A percentile compares a stretch with the other conserved stretches of the same genome.
phyloP scores from a whole-genome alignment of 2,329 filamentous ascomycete genomes.

The Alternaria sp. region DNA sequence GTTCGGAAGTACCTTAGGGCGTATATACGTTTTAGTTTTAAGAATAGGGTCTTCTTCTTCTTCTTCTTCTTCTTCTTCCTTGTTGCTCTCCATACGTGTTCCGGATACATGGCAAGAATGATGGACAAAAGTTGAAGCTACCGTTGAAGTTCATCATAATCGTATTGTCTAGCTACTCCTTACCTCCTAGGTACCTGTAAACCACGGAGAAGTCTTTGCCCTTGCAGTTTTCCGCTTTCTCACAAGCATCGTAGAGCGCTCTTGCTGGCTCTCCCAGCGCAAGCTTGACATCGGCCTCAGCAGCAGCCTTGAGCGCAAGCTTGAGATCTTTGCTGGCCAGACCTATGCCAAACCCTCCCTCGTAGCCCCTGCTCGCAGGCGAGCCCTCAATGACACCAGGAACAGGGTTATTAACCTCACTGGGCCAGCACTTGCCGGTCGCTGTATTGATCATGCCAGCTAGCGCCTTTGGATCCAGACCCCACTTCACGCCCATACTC shows the following conservation, averaged over 20 bases:
- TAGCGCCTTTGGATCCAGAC: slow-evolving; percentile 71
- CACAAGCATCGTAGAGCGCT: slow-evolving; percentile 57
- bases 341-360: slow-evolving; percentile 60
- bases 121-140: background rate
- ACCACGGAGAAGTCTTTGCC: slow-evolving; percentile 62
- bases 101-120: background rate
- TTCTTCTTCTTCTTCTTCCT: background rate
- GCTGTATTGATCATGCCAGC: slow-evolving; percentile 90
- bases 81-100: background rate
- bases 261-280: slow-evolving; percentile 57
- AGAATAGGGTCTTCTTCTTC: background rate
- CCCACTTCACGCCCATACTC: slow-evolving; percentile 71
- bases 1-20: slow-evolving; percentile 3
- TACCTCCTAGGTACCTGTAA: slow-evolving; percentile 59
- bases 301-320: slow-evolving; percentile 58
- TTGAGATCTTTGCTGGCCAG: slow-evolving; percentile 62
- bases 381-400: slow-evolving; percentile 79
- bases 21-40: slow-evolving; percentile 12
- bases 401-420: slow-evolving; percentile 94
- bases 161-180: slow-evolving; percentile 45
- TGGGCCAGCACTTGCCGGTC: slow-evolving; percentile 95
- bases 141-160: background rate
- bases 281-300: slow-evolving; percentile 56
- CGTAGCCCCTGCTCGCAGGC: slow-evolving; percentile 76
- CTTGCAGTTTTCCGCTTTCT: slow-evolving; percentile 56